Evolutionary conservation across 1,284 basidiomycete genomes (phyloP).

Genomic region (Porodaedalea pini): DNA sequence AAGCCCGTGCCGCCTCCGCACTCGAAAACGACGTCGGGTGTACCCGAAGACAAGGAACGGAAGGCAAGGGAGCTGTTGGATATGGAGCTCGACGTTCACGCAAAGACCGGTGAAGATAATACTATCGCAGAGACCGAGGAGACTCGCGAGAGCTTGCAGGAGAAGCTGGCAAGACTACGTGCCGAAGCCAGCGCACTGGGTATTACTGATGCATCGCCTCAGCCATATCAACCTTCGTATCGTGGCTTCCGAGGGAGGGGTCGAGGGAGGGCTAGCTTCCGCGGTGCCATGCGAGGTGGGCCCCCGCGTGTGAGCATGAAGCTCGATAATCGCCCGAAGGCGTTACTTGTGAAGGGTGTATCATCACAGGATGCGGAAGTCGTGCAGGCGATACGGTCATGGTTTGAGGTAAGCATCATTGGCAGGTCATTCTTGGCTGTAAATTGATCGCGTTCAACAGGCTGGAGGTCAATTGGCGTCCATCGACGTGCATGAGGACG

Average conservation of each 20-base stretch:
- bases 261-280: conserved; percentile 59
- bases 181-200: conserved; percentile 85
- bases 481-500: conserved; percentile 47
- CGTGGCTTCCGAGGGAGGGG: conserved; percentile 65
- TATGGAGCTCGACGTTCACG: conserved; percentile 69
- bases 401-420: conserved; percentile 68
- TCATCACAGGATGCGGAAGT: conserved; percentile 41
- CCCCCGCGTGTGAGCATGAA: conserved; percentile 64
- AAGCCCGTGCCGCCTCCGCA: conserved; percentile 32
- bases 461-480: conserved; percentile 65
- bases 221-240: conserved; percentile 42
- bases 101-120: conserved; percentile 22
- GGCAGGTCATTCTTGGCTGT: background rate
- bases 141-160: conserved; percentile 71
- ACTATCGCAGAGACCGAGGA: conserved; percentile 37
- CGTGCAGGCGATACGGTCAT: conserved; percentile 65
- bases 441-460: conserved; percentile 33
- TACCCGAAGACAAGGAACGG: conserved; percentile 42
- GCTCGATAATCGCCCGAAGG: conserved; percentile 87
- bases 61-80: conserved; percentile 65
- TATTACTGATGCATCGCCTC: conserved; percentile 45
- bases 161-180: conserved; percentile 77
- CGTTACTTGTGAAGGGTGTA: conserved; percentile 71
- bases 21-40: conserved; percentile 27
- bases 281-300: conserved; percentile 63